Base-by-base conservation (phyloP, 164 flowering plant species). In the Vitis rotundifolia region DNA sequence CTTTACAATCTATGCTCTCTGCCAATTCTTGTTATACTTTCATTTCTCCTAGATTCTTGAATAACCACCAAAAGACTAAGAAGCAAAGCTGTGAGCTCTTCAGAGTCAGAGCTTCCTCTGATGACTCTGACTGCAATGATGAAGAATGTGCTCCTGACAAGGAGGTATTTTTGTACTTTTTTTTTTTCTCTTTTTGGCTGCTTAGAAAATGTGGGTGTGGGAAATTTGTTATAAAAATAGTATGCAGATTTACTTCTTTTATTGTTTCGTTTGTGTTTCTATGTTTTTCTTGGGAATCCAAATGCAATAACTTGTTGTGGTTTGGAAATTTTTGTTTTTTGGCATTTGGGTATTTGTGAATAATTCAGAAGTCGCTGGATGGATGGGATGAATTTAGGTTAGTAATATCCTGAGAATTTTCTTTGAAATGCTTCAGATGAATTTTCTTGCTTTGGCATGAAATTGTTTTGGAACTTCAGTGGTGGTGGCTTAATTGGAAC, bases 71-170 rank as follows among this genome's bases (percentile, higher is more conserved):
- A 19, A 71, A 74, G 9, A 13, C 22, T n/a, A 76, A 67, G 69
- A 60, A 72, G 16, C 61, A 31, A 19, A 18, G 49, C 49, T 22
- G 62, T 37, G 26, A 18, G 6, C 57, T 59, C 68, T 72, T 78
- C 79, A 73, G 71, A 51, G 73, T 88, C 58, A 69, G 87, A 61
- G 92, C 92, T 74, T 84, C 94, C 59, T 54, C 93, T 61, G 77
- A 77, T 16, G 83, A 84, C 12, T 8, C 89, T 16, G 97, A 92
- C 22, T 94, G 98, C 83, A 94, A 94, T 56, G 80, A 5, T 0
- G 98, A 91, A 78, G 97, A 92, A 80, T 94, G 98, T 73, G 98
- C 98, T 52, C 98, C 98, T 66, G 98, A 94, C 58, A 94, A 94
- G 69, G 98, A 94, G 95, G 98, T 91, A 37, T n/a, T 49, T 9